phyloP scores from a whole-genome alignment of 352 stramenopile species.

The Lagenidium sp. region DNA sequence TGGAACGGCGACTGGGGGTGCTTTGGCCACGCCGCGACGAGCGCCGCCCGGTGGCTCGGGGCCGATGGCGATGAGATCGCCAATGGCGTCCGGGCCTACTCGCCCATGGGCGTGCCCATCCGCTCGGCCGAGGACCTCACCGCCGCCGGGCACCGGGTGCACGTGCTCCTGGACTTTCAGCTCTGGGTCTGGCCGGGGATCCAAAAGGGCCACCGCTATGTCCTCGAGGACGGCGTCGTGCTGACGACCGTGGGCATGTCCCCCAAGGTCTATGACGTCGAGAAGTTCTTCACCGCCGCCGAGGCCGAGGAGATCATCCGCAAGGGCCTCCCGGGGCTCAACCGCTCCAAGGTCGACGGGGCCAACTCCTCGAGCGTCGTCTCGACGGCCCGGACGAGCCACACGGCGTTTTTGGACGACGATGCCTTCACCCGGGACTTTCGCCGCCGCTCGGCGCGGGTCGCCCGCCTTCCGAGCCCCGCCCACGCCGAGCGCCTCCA shows the following conservation, averaged over 20 bases:
- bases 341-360: slow-evolving; percentile 64
- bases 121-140: slow-evolving; percentile 33
- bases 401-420: slow-evolving; percentile 72
- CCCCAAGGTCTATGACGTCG: slow-evolving; percentile 70
- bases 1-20: slow-evolving; percentile 74
- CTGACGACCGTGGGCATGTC: slow-evolving; percentile 57
- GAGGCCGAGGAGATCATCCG: slow-evolving; percentile 56
- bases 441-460: slow-evolving; percentile 38
- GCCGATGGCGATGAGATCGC: slow-evolving; percentile 52
- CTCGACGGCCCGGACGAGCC: slow-evolving; percentile 55
- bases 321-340: slow-evolving; percentile 32
- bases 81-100: slow-evolving; percentile 70
- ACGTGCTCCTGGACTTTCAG: slow-evolving; percentile 78
- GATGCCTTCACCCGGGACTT: slow-evolving; percentile 66
- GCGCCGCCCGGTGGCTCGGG: slow-evolving; percentile 47
- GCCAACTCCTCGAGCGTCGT: slow-evolving; percentile 55
- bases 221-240: slow-evolving; percentile 56
- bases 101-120: slow-evolving; percentile 53
- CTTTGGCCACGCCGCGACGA: slow-evolving; percentile 25
- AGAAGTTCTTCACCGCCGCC: slow-evolving; percentile 46
- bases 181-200: slow-evolving; percentile 76
- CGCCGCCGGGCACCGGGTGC: slow-evolving; percentile 46
- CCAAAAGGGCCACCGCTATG: slow-evolving; percentile 63
- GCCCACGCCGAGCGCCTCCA: slow-evolving; percentile 65
- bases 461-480: slow-evolving; percentile 61